A percentile compares a stretch with the other conserved stretches of the same genome.
Conservation (phyloP, 2,329 filamentous ascomycete genomes). For the Ilyonectria robusta region DNA sequence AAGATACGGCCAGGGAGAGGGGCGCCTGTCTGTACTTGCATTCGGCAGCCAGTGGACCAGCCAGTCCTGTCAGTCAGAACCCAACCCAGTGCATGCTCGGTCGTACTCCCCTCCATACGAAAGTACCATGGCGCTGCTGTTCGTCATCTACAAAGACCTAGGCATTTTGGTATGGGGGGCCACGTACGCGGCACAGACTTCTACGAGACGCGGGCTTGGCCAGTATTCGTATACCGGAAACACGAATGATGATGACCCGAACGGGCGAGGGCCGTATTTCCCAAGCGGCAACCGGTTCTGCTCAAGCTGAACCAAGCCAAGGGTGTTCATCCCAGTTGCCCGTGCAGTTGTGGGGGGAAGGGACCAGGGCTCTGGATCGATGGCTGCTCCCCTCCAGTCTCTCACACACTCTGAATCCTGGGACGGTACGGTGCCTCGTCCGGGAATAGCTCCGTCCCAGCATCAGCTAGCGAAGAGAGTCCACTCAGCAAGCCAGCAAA, state of each 20-base stretch:
- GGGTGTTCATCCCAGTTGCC: slow-evolving; percentile 43
- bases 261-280: slow-evolving; percentile 27
- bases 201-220: slow-evolving; percentile 8
- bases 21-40: slow-evolving; percentile 14
- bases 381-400: slow-evolving; percentile 25
- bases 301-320: slow-evolving; percentile 32
- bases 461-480: slow-evolving; percentile 37
- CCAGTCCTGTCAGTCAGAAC: slow-evolving; percentile 19
- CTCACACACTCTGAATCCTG: slow-evolving; percentile 26
- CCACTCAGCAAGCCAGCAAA: slow-evolving; percentile 29
- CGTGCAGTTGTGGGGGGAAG: slow-evolving; percentile 35
- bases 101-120: slow-evolving; percentile 10
- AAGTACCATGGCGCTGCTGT: slow-evolving; percentile 17
- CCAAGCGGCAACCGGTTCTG: slow-evolving; percentile 22
- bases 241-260: slow-evolving; percentile 31
- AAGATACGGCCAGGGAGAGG: slow-evolving; percentile 28
- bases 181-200: slow-evolving; percentile 17
- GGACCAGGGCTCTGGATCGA: slow-evolving; percentile 30
- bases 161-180: slow-evolving; percentile 17
- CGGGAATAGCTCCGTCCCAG: slow-evolving; percentile 36
- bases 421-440: slow-evolving; percentile 33
- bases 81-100: not conserved
- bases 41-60: slow-evolving; percentile 7
- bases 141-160: slow-evolving; percentile 6
- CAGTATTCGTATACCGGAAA: slow-evolving; percentile 34